phyloP scores from a whole-genome alignment of 495 filamentous ascomycete genomes.

The Hypoxylon fragiforme region DNA sequence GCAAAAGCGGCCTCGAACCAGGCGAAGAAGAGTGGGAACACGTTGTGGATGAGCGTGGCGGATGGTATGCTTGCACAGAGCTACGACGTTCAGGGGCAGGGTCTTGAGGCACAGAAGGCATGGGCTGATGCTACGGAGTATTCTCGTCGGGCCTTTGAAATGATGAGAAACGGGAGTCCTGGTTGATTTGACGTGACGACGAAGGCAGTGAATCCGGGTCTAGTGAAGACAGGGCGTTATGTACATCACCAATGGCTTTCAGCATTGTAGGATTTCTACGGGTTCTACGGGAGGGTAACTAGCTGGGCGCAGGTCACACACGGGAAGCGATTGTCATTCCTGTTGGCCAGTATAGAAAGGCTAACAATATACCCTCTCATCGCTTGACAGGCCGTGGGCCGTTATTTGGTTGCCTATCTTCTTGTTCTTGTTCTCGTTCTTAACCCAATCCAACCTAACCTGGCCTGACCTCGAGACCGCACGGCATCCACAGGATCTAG shows the following conservation, averaged over 20 bases:
- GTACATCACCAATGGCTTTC: slow-evolving; percentile 33
- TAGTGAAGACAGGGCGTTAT: slow-evolving; percentile 25
- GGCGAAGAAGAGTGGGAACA: slow-evolving; percentile 73
- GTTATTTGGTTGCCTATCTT: too few species aligned
- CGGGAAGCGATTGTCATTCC: slow-evolving; percentile 14
- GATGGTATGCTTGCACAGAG: slow-evolving; percentile 78
- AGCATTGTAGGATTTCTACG: slow-evolving; percentile 26
- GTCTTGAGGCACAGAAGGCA: slow-evolving; percentile 58
- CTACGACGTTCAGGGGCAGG: slow-evolving; percentile 70
- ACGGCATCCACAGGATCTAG: slow-evolving; percentile 17
- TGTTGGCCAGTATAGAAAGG: slow-evolving; percentile 25
- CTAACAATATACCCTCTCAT: slow-evolving; percentile 31
- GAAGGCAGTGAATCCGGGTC: slow-evolving; percentile 28
- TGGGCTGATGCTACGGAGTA: slow-evolving; percentile 38
- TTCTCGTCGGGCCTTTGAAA: slow-evolving; percentile 30
- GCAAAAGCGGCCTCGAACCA: slow-evolving; percentile 72
- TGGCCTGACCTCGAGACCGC: slow-evolving; percentile 13
- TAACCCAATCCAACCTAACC: too few species aligned
- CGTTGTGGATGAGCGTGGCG: slow-evolving; percentile 83
- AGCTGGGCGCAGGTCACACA: slow-evolving; percentile 24
- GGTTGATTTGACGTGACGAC: slow-evolving; percentile 11
- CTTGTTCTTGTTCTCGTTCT: too few species aligned
- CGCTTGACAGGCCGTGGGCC: slow-evolving; percentile 15
- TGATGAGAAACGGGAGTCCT: slow-evolving; percentile 20
- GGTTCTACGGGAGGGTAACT: slow-evolving; percentile 15